phyloP scores from a whole-genome alignment of 169 alveolate genomes.

The Plasmodium knowlesi region DNA sequence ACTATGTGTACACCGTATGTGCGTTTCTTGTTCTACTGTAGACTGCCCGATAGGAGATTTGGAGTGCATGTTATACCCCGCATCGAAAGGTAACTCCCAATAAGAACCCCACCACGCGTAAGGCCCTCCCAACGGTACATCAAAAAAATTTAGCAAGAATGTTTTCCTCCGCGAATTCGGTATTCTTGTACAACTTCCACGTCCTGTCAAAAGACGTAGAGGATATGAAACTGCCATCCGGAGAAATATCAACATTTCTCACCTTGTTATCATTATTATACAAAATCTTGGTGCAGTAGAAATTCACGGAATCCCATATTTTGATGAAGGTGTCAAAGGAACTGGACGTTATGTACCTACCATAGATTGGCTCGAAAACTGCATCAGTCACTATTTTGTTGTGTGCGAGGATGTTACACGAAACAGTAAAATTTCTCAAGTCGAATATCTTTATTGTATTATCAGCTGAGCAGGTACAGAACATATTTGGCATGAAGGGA shows the following conservation, averaged over 20 bases:
- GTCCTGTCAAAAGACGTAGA: conserved; percentile 86
- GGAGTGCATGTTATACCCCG: background rate
- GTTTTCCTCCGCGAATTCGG: conserved; percentile 38
- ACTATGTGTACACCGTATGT: background rate
- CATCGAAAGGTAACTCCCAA: background rate
- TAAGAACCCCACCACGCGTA: background rate
- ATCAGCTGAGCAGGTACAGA: conserved; percentile 84
- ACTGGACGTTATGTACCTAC: conserved; percentile 83
- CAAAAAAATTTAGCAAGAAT: conserved; percentile 55
- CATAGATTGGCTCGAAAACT: conserved; percentile 84
- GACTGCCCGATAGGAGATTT: background rate
- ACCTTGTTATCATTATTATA: conserved; percentile 81
- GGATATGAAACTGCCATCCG: conserved; percentile 81
- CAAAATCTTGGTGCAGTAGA: conserved; percentile 84
- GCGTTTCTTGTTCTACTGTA: background rate
- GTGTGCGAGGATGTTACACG: conserved; percentile 82
- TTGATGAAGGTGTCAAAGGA: conserved; percentile 85
- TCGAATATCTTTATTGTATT: conserved; percentile 85
- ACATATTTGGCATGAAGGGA: conserved; percentile 80
- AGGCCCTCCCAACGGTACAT: background rate
- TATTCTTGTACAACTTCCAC: conserved; percentile 80
- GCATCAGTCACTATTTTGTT: conserved; percentile 83
- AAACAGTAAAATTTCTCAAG: conserved; percentile 78
- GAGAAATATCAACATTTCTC: conserved; percentile 81
- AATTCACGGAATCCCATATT: conserved; percentile 84